Evolutionary conservation across 106 monocot genomes (phyloP).

Genomic region (Dendrobium catenatum): DNA sequence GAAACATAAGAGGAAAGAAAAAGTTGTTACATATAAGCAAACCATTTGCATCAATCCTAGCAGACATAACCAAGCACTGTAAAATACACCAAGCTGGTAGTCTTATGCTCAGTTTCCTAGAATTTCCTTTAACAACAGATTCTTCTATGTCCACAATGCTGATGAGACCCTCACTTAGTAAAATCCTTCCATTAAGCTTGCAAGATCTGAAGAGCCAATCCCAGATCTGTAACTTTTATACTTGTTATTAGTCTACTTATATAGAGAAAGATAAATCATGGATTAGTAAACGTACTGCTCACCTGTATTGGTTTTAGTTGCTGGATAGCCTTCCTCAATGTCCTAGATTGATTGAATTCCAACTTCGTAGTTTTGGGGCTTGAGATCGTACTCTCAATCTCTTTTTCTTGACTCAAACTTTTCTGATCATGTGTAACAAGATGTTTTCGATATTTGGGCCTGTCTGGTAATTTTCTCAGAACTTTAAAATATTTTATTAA

Average conservation of each 20-base stretch:
- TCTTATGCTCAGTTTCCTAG: conserved; percentile 64
- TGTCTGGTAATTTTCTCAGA: conserved; percentile 44
- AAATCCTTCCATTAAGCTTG: conserved; percentile 62
- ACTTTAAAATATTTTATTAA: not conserved
- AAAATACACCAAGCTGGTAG: conserved; percentile 87
- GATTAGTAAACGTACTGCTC: not conserved
- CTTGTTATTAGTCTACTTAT: not conserved
- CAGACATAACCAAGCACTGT: conserved; percentile 65
- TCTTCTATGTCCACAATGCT: conserved; percentile 52
- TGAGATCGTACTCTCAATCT: conserved; percentile 5
- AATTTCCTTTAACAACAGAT: conserved; percentile 46
- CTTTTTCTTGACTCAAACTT: conserved; percentile 19
- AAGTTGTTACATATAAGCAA: conserved; percentile 56
- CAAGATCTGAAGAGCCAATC: conserved; percentile 95
- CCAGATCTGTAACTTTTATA: conserved; percentile 53
- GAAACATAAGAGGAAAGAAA: not conserved
- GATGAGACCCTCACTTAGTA: conserved; percentile 65
- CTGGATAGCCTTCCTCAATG: conserved; percentile 46
- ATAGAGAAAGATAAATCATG: not conserved
- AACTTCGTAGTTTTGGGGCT: not conserved
- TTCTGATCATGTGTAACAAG: conserved; percentile 10
- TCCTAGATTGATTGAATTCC: conserved; percentile 27
- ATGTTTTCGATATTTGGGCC: conserved; percentile 62
- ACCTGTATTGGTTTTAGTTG: conserved; percentile 73
- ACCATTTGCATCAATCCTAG: conserved; percentile 49